Evolutionary conservation across 2,329 filamentous ascomycete genomes (phyloP).

Genomic region (Clarireedia paspali): DNA sequence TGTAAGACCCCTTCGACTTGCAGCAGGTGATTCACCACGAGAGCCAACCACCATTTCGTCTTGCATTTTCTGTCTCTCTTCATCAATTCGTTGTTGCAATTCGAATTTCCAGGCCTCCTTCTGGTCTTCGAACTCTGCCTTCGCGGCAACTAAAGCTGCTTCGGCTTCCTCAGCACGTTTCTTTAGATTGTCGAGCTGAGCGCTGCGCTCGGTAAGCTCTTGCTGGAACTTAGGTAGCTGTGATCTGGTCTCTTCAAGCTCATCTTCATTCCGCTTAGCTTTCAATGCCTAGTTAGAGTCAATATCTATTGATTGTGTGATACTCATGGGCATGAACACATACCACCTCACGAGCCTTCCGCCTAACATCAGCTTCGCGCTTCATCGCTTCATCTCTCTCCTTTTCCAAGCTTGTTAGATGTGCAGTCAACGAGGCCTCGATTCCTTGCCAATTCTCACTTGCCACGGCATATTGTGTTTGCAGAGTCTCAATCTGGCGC

Average conservation of each 20-base stretch:
- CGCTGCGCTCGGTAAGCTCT: slow-evolving; percentile 53
- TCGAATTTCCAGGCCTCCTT: slow-evolving; percentile 51
- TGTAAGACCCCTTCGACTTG: slow-evolving; percentile 26
- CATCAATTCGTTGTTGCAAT: slow-evolving; percentile 51
- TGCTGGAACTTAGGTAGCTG: slow-evolving; percentile 57
- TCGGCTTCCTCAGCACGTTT: slow-evolving; percentile 60
- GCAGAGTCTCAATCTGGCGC: slow-evolving; percentile 88
- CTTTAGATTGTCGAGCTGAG: slow-evolving; percentile 54
- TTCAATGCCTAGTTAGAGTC: slow-evolving; percentile 51
- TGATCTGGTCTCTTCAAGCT: slow-evolving; percentile 63
- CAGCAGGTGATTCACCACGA: slow-evolving; percentile 26
- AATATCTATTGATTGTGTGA: slow-evolving; percentile 8
- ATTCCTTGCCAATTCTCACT: slow-evolving; percentile 98
- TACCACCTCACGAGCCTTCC: slow-evolving; percentile 81
- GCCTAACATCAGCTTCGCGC: slow-evolving; percentile 79
- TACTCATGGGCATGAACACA: slow-evolving; percentile 29
- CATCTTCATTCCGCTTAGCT: slow-evolving; percentile 60
- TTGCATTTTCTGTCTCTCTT: slow-evolving; percentile 55
- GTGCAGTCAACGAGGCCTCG: slow-evolving; percentile 73
- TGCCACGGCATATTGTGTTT: slow-evolving; percentile 89
- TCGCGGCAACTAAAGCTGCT: slow-evolving; percentile 51
- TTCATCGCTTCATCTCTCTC: slow-evolving; percentile 81
- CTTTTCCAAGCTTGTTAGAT: slow-evolving; percentile 72
- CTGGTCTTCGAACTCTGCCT: slow-evolving; percentile 49
- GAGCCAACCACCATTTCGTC: slow-evolving; percentile 32